These are phyloP conservation scores for Colletotrichum trifolii DNA, from an alignment of 2,329 filamentous ascomycete genomes.

Conservation along the genomic window DNA sequence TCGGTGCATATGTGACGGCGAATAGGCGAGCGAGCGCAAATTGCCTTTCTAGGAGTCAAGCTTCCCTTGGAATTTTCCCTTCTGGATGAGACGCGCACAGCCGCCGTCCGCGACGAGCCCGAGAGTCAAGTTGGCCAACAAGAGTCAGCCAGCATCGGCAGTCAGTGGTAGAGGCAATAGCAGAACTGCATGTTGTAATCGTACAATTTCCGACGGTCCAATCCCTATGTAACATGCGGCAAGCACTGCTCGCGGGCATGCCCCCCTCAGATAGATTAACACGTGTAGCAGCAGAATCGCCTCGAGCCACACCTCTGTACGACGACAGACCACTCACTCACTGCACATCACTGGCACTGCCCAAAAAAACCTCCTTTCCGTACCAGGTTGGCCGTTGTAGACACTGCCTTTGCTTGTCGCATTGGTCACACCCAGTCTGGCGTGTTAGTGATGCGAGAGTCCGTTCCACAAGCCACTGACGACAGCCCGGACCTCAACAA, in stretches of 20 bases:
- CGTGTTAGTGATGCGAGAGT: constrained; percentile 16
- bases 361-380: neutral
- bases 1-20: neutral
- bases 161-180: neutral
- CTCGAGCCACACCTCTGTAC: neutral
- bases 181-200: too few relatives aligned
- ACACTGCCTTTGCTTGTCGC: constrained; percentile 14
- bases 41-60: too few relatives aligned
- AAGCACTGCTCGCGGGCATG: too few relatives aligned
- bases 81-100: constrained; percentile 31
- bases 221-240: too few relatives aligned
- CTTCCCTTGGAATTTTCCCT: neutral
- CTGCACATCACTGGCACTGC: too few relatives aligned
- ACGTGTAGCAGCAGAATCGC: neutral
- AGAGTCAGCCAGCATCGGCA: constrained; percentile 7
- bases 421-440: constrained; percentile 5
- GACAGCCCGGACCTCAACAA: constrained; percentile 18
- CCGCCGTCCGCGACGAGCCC: constrained; percentile 28
- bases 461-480: constrained; percentile 14
- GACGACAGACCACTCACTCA: neutral
- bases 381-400: constrained; percentile 14
- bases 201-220: too few relatives aligned
- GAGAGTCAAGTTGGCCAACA: constrained; percentile 10
- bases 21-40: constrained; percentile 2
- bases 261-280: too few relatives aligned